phyloP scores from a whole-genome alignment of 345 rosid species.

The Brassica nigra region DNA sequence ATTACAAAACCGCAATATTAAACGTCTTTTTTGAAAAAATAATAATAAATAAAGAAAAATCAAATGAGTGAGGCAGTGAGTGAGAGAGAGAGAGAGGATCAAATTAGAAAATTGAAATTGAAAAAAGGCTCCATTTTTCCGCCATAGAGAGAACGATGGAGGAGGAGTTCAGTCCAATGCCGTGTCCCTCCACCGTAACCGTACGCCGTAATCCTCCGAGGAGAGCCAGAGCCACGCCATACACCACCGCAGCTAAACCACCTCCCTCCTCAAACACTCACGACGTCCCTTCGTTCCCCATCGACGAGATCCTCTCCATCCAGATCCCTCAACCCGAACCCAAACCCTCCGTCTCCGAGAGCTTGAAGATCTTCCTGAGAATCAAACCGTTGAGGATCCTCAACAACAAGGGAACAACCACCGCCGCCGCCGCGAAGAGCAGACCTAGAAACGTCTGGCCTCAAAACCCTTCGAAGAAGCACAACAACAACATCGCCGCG shows the following conservation, averaged over 20 bases:
- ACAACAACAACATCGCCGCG: background rate
- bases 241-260: constrained; percentile 26
- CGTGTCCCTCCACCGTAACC: constrained; percentile 57
- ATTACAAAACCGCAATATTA: background rate
- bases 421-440: constrained; percentile 18
- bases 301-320: constrained; percentile 61
- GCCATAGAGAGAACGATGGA: constrained; percentile 28
- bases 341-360: constrained; percentile 40
- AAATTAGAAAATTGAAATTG: constrained; percentile 16
- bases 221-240: constrained; percentile 68
- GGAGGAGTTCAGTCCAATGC: constrained; percentile 43
- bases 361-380: constrained; percentile 68
- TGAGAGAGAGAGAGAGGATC: background rate
- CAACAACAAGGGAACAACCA: background rate
- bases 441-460: constrained; percentile 69
- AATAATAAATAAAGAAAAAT: too few relatives aligned
- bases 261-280: constrained; percentile 35
- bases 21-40: background rate
- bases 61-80: too few relatives aligned
- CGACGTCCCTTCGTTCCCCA: constrained; percentile 58
- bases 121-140: constrained; percentile 21
- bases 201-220: constrained; percentile 80
- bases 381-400: constrained; percentile 49
- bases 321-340: constrained; percentile 25
- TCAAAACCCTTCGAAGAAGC: constrained; percentile 54